Percentiles rank a stretch among this genome's conserved stretches.
These are phyloP conservation scores for Ganoderma meredithae DNA, from an alignment of 1,284 basidiomycete genomes.

Conservation along the genomic window DNA sequence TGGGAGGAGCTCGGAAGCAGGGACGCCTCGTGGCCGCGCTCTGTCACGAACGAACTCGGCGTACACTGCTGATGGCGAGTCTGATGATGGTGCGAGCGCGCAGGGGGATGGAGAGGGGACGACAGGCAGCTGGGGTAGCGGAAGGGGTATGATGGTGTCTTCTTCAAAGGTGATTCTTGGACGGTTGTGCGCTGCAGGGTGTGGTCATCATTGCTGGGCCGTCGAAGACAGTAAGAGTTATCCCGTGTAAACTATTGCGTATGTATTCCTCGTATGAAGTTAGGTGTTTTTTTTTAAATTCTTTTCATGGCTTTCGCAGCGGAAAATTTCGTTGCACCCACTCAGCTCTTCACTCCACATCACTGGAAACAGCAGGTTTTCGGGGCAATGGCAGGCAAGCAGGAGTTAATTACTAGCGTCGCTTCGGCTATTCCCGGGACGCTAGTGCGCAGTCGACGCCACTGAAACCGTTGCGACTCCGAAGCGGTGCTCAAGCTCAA, in stretches of 20 bases:
- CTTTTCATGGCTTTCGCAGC: too few species aligned
- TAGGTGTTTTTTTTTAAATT: neutral
- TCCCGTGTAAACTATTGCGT: conserved; percentile 2
- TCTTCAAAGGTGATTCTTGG: conserved; percentile 30
- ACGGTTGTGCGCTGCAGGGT: conserved; percentile 42
- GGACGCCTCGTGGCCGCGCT: conserved; percentile 30
- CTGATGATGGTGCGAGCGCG: conserved; percentile 31
- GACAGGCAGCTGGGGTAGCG: conserved; percentile 26
- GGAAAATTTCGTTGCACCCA: neutral
- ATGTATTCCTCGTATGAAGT: neutral
- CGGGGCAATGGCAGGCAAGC: too few species aligned
- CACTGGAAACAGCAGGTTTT: too few species aligned
- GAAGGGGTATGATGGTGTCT: conserved; percentile 18
- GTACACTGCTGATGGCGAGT: conserved; percentile 24
- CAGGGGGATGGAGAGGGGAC: conserved; percentile 31
- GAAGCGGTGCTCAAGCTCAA: neutral
- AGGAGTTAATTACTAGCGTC: too few species aligned
- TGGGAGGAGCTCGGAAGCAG: conserved; percentile 17
- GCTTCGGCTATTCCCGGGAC: neutral
- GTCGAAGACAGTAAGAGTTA: conserved; percentile 14
- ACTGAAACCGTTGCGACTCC: neutral
- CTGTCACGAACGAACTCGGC: conserved; percentile 27
- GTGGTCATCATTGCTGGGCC: conserved; percentile 42
- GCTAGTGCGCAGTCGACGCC: neutral
- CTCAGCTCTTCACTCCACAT: too few species aligned